phyloP scores from a whole-genome alignment of 345 rosid genomes.

The Schrenkiella parvula region DNA sequence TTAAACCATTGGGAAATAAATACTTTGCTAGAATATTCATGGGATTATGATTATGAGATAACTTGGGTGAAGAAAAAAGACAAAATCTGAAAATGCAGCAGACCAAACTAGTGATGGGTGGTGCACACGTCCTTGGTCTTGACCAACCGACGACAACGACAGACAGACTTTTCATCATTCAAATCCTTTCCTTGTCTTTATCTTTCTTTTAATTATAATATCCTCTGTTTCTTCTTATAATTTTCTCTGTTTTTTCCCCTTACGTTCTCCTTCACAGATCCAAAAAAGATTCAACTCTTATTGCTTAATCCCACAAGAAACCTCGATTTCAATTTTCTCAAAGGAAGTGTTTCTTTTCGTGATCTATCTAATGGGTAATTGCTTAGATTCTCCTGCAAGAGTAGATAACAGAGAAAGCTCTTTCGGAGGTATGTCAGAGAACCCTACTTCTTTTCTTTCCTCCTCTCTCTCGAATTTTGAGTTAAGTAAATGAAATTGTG shows the following conservation, averaged over 20 bases:
- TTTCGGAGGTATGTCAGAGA: constrained; percentile 30
- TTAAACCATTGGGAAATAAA: too few relatives aligned
- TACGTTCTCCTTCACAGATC: not conserved
- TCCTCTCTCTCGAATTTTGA: not conserved
- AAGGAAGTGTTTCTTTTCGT: not conserved
- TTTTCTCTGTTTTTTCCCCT: constrained; percentile 1
- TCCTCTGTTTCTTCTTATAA: constrained; percentile 22
- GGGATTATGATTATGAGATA: not conserved
- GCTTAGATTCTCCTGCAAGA: constrained; percentile 52
- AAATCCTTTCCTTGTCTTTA: constrained; percentile 15
- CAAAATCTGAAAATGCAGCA: not conserved
- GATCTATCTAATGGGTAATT: constrained; percentile 54
- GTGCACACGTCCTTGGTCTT: constrained; percentile 30
- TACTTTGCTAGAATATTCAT: too few relatives aligned
- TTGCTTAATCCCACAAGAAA: not conserved
- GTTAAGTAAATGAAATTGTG: not conserved
- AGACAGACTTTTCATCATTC: constrained; percentile 6
- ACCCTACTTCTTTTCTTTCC: not conserved
- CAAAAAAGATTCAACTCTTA: constrained; percentile 7
- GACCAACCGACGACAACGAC: constrained; percentile 19
- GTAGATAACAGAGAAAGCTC: constrained; percentile 49
- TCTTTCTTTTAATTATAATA: not conserved
- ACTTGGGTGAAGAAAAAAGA: not conserved
- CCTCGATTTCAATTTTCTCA: not conserved
- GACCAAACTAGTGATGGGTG: constrained; percentile 23